A percentile compares a stretch with the other conserved stretches of the same genome.
These are phyloP conservation scores for Antitrichia curtipendula DNA, from an alignment of 225 moss, liverwort and hornwort species.

Conservation along the genomic window DNA sequence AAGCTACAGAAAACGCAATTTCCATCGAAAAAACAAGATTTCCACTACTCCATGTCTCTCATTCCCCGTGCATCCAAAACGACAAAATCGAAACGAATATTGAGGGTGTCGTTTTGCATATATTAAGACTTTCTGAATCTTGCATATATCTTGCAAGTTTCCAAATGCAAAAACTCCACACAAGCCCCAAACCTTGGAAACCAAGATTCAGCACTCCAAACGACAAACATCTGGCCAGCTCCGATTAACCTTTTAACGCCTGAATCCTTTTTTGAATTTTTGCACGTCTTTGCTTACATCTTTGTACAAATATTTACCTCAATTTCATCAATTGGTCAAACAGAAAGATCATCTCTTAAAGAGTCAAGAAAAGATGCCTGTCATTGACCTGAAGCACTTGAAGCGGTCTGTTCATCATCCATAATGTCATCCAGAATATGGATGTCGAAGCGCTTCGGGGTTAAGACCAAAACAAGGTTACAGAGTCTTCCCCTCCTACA, in stretches of 20 bases:
- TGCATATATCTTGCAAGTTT: neutral
- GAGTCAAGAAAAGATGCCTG: neutral
- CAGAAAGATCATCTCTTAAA: neutral
- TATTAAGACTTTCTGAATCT: neutral
- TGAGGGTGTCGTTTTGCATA: neutral
- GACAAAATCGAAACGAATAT: neutral
- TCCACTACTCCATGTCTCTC: neutral
- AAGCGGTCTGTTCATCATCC: neutral
- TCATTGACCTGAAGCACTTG: neutral
- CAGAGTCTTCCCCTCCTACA: neutral
- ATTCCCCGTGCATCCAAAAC: neutral
- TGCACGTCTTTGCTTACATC: neutral
- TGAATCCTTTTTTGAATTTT: neutral
- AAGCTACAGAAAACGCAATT: neutral
- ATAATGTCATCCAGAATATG: neutral
- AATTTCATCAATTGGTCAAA: neutral
- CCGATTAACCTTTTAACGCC: neutral
- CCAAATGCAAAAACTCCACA: neutral
- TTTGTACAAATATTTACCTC: neutral
- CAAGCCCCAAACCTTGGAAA: neutral
- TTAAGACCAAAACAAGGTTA: neutral
- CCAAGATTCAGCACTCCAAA: neutral
- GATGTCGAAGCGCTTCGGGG: neutral
- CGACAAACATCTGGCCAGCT: neutral
- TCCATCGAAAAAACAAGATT: neutral